Evolutionary conservation across 2,329 filamentous ascomycete species (phyloP).

Genomic region (Xylariaceae sp.): DNA sequence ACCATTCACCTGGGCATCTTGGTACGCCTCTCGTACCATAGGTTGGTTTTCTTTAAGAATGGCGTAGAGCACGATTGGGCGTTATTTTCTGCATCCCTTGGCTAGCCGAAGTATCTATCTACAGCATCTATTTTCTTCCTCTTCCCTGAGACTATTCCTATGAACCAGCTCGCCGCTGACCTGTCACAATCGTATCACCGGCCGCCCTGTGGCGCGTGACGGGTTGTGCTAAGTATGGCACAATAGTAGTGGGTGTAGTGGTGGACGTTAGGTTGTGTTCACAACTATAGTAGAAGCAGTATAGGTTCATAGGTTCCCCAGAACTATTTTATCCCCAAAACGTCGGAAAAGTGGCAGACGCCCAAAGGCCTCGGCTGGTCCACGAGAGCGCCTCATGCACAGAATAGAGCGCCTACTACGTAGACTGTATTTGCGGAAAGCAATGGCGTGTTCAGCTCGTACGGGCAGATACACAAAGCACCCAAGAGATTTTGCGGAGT

Average conservation of each 20-base stretch:
- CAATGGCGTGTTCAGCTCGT: constrained; percentile 3
- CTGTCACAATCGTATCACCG: too few species aligned
- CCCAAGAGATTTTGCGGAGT: background rate
- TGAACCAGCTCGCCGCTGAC: too few species aligned
- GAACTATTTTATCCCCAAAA: constrained; percentile 1
- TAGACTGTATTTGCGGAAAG: constrained; percentile 8
- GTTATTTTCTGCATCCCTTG: too few species aligned
- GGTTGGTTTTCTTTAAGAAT: background rate
- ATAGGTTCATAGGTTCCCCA: background rate
- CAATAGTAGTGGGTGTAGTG: constrained; percentile 23
- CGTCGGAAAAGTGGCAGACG: constrained; percentile 7
- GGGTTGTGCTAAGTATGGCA: constrained; percentile 25
- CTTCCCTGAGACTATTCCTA: background rate
- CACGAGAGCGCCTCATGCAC: constrained; percentile 11
- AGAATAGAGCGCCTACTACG: background rate
- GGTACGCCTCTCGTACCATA: background rate
- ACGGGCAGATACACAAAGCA: too few species aligned
- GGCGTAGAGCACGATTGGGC: background rate
- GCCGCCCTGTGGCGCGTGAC: constrained; percentile 9
- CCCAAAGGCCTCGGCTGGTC: constrained; percentile 24
- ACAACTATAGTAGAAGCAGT: background rate
- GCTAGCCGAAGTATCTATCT: background rate
- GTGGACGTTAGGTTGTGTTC: constrained; percentile 2
- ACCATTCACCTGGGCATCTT: too few species aligned
- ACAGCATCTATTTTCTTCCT: constrained; percentile 1